phyloP scores from a whole-genome alignment of 768 basidiomycete species.

The Multifurca ochricompacta region DNA sequence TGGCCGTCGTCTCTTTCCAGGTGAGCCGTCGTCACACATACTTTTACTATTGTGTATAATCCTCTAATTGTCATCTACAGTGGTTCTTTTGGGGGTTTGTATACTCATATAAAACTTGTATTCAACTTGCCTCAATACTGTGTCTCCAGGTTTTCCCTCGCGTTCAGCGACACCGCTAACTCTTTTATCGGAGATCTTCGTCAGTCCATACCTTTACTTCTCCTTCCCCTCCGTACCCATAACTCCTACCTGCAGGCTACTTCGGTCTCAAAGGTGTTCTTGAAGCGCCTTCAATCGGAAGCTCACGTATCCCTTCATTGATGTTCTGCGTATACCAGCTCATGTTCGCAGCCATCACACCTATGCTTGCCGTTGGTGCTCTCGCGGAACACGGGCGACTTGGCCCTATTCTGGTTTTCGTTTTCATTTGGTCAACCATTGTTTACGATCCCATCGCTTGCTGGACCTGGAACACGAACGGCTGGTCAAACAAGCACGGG shows the following conservation, averaged over 20 bases:
- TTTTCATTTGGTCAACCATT: slow-evolving; percentile 81
- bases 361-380: slow-evolving; percentile 86
- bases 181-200: slow-evolving; percentile 82
- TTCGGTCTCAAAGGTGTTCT: slow-evolving; percentile 80
- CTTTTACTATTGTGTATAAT: background rate
- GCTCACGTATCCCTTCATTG: slow-evolving; percentile 59
- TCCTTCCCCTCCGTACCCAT: background rate
- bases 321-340: slow-evolving; percentile 81
- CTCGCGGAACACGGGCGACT: slow-evolving; percentile 84
- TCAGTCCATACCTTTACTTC: slow-evolving; percentile 29
- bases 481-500: slow-evolving; percentile 70
- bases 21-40: slow-evolving; percentile 35
- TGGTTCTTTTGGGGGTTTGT: slow-evolving; percentile 91
- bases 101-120: background rate
- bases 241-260: slow-evolving; percentile 44
- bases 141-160: slow-evolving; percentile 53
- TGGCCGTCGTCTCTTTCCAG: slow-evolving; percentile 81
- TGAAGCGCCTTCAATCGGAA: slow-evolving; percentile 66
- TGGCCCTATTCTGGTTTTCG: slow-evolving; percentile 81
- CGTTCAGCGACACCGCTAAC: slow-evolving; percentile 73
- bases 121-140: background rate
- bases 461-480: slow-evolving; percentile 89
- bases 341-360: slow-evolving; percentile 90
- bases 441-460: slow-evolving; percentile 94
- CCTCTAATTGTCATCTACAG: slow-evolving; percentile 35